Evolutionary conservation across 805 yeast species (phyloP).

Genomic region (Teunomyces stri): DNA sequence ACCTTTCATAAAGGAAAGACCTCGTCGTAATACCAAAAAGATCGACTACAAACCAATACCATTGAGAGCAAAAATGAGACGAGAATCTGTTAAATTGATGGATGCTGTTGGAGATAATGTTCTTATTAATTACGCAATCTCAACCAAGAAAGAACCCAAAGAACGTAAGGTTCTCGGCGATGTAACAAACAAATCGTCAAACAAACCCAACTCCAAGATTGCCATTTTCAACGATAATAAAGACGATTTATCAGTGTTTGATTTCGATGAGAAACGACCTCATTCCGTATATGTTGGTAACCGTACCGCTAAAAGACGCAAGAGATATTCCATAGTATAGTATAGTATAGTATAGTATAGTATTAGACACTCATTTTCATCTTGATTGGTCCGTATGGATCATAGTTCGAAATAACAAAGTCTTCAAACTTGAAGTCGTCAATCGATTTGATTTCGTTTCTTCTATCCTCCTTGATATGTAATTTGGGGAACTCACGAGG

Average conservation of each 20-base stretch:
- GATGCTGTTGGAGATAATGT: slow-evolving; percentile 53
- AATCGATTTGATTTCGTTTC: slow-evolving; percentile 52
- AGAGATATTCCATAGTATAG: slow-evolving; percentile 7
- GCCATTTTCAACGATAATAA: slow-evolving; percentile 3
- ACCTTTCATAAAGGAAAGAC: slow-evolving; percentile 14
- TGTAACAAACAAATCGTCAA: slow-evolving; percentile 1
- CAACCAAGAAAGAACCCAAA: slow-evolving; percentile 1
- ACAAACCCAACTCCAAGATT: slow-evolving; percentile 1
- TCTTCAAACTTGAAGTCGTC: slow-evolving; percentile 91
- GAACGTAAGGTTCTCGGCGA: slow-evolving; percentile 4
- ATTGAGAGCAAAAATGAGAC: slow-evolving; percentile 63
- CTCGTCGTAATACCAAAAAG: slow-evolving; percentile 54
- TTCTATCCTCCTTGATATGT: slow-evolving; percentile 56
- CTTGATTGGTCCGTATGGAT: slow-evolving; percentile 79
- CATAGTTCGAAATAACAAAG: slow-evolving; percentile 74
- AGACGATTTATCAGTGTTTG: slow-evolving; percentile 8
- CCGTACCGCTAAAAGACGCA: slow-evolving; percentile 14
- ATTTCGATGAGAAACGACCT: slow-evolving; percentile 8
- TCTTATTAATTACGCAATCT: slow-evolving; percentile 12
- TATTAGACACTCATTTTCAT: slow-evolving; percentile 95
- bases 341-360: slow-evolving; percentile 8
- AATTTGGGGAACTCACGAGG: slow-evolving; percentile 84
- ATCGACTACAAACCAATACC: slow-evolving; percentile 71
- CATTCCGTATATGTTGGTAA: slow-evolving; percentile 8
- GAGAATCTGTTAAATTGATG: slow-evolving; percentile 56